Evolutionary conservation across 768 basidiomycete species (phyloP).

Genomic region (Termitomyces eurrhizus): DNA sequence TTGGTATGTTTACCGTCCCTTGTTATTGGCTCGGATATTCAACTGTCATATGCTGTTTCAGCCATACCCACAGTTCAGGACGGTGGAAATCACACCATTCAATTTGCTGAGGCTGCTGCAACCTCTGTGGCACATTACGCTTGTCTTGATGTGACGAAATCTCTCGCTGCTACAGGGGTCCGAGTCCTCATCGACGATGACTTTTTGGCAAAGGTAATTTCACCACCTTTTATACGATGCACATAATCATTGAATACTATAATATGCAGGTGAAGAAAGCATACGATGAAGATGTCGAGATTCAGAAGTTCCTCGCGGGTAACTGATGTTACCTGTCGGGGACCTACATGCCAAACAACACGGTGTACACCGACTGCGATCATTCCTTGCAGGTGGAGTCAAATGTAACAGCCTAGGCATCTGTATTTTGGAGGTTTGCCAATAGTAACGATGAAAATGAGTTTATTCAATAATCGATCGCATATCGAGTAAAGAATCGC

Average conservation of each 20-base stretch:
- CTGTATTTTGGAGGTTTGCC: background rate
- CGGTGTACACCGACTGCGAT: background rate
- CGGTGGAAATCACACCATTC: slow-evolving; percentile 77
- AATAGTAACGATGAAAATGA: background rate
- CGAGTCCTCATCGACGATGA: slow-evolving; percentile 64
- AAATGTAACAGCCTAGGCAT: background rate
- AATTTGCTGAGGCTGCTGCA: slow-evolving; percentile 61
- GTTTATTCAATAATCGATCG: too few species aligned
- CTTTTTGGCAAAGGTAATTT: slow-evolving; percentile 40
- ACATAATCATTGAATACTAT: background rate
- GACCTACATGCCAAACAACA: background rate
- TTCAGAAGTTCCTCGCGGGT: slow-evolving; percentile 5
- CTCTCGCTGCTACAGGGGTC: slow-evolving; percentile 66
- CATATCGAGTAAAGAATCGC: background rate
- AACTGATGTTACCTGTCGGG: background rate
- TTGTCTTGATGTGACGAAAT: slow-evolving; percentile 64
- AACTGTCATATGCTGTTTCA: slow-evolving; percentile 19
- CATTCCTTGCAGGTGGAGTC: too few species aligned
- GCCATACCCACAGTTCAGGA: slow-evolving; percentile 71
- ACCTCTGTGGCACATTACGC: slow-evolving; percentile 61
- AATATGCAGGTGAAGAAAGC: slow-evolving; percentile 40
- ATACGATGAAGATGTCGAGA: slow-evolving; percentile 40
- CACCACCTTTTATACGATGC: background rate
- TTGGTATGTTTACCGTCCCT: slow-evolving; percentile 36
- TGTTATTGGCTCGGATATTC: background rate